Percentiles rank a stretch among this genome's conserved stretches.
phyloP scores from a whole-genome alignment of 139 green algal species.

The Gonium pectorale region DNA sequence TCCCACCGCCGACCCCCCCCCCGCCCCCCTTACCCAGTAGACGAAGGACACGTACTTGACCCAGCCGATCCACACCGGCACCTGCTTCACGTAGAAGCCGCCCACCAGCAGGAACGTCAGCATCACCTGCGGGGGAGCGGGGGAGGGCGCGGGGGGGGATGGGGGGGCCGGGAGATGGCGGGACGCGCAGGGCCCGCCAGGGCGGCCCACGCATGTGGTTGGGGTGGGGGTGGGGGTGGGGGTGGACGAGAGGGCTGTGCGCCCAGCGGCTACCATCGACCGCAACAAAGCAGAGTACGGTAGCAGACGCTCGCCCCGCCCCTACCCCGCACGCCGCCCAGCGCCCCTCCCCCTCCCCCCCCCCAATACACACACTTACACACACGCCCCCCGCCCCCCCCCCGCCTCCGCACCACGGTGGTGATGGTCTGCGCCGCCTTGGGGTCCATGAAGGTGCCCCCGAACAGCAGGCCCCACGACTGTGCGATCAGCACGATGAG shows the following conservation, averaged over 20 bases:
- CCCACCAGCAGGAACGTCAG: conserved; percentile 67
- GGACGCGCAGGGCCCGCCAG: background rate
- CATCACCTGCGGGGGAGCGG: conserved; percentile 47
- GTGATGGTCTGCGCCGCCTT: conserved; percentile 75
- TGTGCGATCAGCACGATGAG: conserved; percentile 49
- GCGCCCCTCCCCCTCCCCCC: background rate
- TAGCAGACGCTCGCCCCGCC: background rate
- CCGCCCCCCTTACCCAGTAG: conserved; percentile 43
- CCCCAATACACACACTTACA: background rate
- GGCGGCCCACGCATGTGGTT: too few relatives aligned
- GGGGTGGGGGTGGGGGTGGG: too few relatives aligned
- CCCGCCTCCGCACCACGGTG: conserved; percentile 54
- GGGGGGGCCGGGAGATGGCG: background rate
- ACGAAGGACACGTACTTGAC: conserved; percentile 74
- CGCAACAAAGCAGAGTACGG: too few relatives aligned
- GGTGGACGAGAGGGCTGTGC: background rate
- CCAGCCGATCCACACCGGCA: conserved; percentile 74
- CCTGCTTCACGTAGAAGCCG: conserved; percentile 63
- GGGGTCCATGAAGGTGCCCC: conserved; percentile 68
- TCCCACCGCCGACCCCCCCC: too few relatives aligned
- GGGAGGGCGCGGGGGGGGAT: background rate
- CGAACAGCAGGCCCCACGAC: conserved; percentile 53
- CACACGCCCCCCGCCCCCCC: background rate
- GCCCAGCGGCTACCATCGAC: too few relatives aligned
- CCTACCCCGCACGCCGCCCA: background rate